Conservation (phyloP, 352 stramenopile species). For the Phytophthora pini region DNA sequence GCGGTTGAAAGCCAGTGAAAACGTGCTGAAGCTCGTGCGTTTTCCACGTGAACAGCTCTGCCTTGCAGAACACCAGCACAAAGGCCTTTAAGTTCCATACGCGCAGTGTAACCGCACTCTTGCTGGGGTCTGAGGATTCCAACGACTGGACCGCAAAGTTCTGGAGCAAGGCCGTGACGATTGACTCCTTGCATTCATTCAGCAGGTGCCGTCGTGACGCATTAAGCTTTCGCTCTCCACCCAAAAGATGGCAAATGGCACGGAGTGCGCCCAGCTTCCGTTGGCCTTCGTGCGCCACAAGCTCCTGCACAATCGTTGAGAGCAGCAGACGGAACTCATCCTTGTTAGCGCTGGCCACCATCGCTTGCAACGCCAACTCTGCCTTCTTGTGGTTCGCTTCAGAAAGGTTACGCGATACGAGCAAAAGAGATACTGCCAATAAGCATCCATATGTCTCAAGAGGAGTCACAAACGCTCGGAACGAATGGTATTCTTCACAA, state of each 20-base stretch:
- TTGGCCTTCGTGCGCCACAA: conserved; percentile 35
- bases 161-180: conserved; percentile 54
- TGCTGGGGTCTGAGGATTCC: neutral
- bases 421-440: conserved; percentile 52
- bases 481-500: conserved; percentile 58
- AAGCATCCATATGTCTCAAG: conserved; percentile 72
- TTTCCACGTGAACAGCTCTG: conserved; percentile 85
- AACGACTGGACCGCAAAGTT: conserved; percentile 52
- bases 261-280: conserved; percentile 67
- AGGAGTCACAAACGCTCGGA: conserved; percentile 47
- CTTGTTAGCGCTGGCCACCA: conserved; percentile 71
- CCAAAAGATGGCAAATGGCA: conserved; percentile 58
- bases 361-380: conserved; percentile 39
- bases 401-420: conserved; percentile 16
- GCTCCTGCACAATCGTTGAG: conserved; percentile 62
- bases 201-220: conserved; percentile 53
- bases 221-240: conserved; percentile 70
- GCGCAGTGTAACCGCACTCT: conserved; percentile 20
- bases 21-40: conserved; percentile 71
- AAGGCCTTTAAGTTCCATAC: conserved; percentile 71
- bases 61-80: conserved; percentile 75
- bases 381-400: conserved; percentile 13
- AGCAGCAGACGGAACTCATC: conserved; percentile 75
- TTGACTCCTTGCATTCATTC: conserved; percentile 55
- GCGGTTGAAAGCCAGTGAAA: conserved; percentile 70